Evolutionary conservation across 202 grass and related monocot species (phyloP), one percentile per base, ranked within the genome.

Genomic region (Dendrocalamus latiflorus): DNA sequence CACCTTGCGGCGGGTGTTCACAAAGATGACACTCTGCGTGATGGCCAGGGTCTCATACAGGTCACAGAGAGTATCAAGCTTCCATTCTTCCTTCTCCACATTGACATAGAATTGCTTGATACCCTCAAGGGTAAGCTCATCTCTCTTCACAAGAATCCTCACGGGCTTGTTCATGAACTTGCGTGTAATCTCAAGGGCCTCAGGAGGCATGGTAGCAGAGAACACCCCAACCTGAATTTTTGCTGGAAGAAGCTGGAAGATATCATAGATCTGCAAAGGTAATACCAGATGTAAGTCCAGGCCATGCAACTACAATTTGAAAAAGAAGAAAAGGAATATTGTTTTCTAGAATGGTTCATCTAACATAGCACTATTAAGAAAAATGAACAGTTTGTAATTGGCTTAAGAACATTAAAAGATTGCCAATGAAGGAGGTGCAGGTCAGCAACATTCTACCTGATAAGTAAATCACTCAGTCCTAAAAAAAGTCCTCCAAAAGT

Each of bases 171-270:
- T 89, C 87, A 89, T 89, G 84, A 87, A 87, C 81, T 93, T 89
- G 74, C 87, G 84, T n/a, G 91, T 90, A 9, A 93, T 90, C 72
- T 90, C 84, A 38, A 89, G 91, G 41, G 87, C 87, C 43, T 87
- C 91, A 37, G 88, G 91, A 11, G 91, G 91, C 91, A 93, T 93
- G 41, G 91, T 93, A 59, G 91, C 88, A 65, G 91, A 93, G 81
- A 93, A 93, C 21, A 93, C 87, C 6, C 80, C 91, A 12, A 93
- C 91, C 67, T 93, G 91, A 49, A 90, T 88, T 65, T 90, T 93
- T 16, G 72, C 61, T 60, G 91, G 91, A 72, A 90, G 87, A 64
- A 90, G 88, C 84, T 89, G 87, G 77, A 90, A 91, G 60, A 91
- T 91, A 68, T 91, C 89, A 77, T 91, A 91, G 67, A 91, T 91